Evolutionary conservation across 371 early-diverging fungal species (phyloP).

Genomic region (Sporodiniella umbellata): DNA sequence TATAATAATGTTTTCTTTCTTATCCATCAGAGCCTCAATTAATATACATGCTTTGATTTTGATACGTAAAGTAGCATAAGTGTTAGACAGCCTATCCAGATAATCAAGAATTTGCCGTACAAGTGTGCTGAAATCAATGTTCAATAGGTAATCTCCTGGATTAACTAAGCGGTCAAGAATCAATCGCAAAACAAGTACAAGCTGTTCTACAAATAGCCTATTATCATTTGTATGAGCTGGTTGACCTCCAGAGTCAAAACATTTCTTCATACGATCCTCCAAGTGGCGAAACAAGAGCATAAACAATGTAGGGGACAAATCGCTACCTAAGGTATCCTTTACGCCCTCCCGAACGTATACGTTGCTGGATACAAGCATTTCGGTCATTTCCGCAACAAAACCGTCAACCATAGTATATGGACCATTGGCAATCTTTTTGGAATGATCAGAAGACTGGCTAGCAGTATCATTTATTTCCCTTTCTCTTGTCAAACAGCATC

Average conservation of each 20-base stretch:
- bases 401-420: slow-evolving; percentile 60
- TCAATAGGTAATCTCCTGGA: slow-evolving; percentile 61
- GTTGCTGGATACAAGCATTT: slow-evolving; percentile 79
- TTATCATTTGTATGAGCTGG: slow-evolving; percentile 68
- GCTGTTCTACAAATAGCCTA: slow-evolving; percentile 84
- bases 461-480: neutral
- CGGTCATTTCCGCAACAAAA: slow-evolving; percentile 79
- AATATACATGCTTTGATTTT: slow-evolving; percentile 84
- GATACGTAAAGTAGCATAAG: slow-evolving; percentile 65
- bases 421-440: slow-evolving; percentile 31
- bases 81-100: slow-evolving; percentile 64
- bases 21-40: slow-evolving; percentile 74
- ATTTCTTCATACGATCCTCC: slow-evolving; percentile 62
- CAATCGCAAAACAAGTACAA: slow-evolving; percentile 76
- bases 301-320: slow-evolving; percentile 75
- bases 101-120: slow-evolving; percentile 74
- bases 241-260: slow-evolving; percentile 70
- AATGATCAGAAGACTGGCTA: neutral
- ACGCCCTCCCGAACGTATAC: slow-evolving; percentile 84
- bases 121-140: slow-evolving; percentile 78
- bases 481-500: slow-evolving; percentile 45
- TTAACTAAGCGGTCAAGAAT: slow-evolving; percentile 78
- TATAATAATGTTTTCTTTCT: slow-evolving; percentile 75
- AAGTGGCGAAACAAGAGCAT: slow-evolving; percentile 76
- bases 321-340: slow-evolving; percentile 84